phyloP scores from a whole-genome alignment of 257 asterid species.

The Solanum bulbocastanum region DNA sequence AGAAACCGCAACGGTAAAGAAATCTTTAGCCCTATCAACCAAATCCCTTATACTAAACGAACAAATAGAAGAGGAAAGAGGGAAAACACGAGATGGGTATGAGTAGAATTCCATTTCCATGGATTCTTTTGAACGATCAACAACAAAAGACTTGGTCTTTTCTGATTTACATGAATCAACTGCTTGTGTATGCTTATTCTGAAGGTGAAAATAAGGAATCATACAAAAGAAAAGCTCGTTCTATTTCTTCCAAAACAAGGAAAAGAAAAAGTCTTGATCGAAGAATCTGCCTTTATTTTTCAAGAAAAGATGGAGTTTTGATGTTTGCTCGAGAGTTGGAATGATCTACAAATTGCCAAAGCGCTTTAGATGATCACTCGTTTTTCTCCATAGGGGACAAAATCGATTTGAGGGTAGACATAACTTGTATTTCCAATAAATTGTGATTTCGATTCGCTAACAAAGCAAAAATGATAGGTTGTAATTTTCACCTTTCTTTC shows the following conservation, averaged over 20 bases:
- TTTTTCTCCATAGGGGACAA: not conserved
- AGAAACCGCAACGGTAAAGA: constrained; percentile 43
- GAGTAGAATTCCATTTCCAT: constrained; percentile 66
- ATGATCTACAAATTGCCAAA: not conserved
- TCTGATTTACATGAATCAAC: not conserved
- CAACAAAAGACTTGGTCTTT: not conserved
- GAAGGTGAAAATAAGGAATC: not conserved
- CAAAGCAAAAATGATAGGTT: not conserved
- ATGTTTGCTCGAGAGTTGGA: not conserved
- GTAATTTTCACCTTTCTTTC: no score
- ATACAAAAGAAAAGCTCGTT: no score
- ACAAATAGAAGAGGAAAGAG: constrained; percentile 35
- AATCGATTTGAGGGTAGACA: not conserved
- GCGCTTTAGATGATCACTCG: not conserved
- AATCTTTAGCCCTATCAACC: constrained; percentile 42
- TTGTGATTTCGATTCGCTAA: not conserved
- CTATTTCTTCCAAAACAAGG: not conserved
- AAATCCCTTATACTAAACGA: constrained; percentile 31
- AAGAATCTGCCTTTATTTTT: not conserved
- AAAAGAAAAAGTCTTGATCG: not conserved
- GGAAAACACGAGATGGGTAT: constrained; percentile 50
- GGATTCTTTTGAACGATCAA: not conserved
- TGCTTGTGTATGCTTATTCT: not conserved
- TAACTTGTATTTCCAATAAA: no score
- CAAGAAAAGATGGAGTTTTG: not conserved